These are phyloP conservation scores for Hericium coralloides DNA, from an alignment of 768 basidiomycete genomes.

Conservation along the genomic window DNA sequence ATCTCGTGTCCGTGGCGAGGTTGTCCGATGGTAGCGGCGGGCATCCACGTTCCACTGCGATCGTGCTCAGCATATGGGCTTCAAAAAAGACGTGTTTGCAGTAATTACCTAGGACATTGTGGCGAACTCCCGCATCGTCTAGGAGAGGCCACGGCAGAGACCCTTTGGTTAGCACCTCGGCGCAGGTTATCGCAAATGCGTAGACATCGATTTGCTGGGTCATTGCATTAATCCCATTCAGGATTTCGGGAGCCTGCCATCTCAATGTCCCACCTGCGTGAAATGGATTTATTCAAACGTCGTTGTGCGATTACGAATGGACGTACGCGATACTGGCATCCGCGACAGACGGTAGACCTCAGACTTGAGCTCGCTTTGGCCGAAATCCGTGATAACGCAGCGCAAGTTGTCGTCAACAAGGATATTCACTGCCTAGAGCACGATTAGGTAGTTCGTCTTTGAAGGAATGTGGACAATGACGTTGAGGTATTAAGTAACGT, in stretches of 20 bases:
- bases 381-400: constrained; percentile 78
- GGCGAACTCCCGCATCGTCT: constrained; percentile 42
- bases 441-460: too few species aligned
- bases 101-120: constrained; percentile 38
- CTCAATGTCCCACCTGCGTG: constrained; percentile 41
- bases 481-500: too few species aligned
- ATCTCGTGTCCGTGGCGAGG: constrained; percentile 5
- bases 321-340: constrained; percentile 24
- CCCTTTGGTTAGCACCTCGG: constrained; percentile 56
- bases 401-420: constrained; percentile 58
- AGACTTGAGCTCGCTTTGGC: constrained; percentile 70
- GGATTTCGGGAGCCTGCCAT: constrained; percentile 67
- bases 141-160: constrained; percentile 47
- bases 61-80: neutral
- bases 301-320: too few species aligned
- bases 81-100: neutral
- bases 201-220: constrained; percentile 59
- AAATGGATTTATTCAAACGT: constrained; percentile 10
- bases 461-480: too few species aligned
- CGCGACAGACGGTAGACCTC: constrained; percentile 59
- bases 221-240: constrained; percentile 40
- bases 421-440: constrained; percentile 66
- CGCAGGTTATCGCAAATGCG: constrained; percentile 55
- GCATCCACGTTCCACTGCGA: neutral
- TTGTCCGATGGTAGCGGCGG: neutral